Percentiles rank a stretch among this genome's conserved stretches.
phyloP scores from a whole-genome alignment of 2,329 filamentous ascomycete species.

The Pseudogymnoascus sp. region DNA sequence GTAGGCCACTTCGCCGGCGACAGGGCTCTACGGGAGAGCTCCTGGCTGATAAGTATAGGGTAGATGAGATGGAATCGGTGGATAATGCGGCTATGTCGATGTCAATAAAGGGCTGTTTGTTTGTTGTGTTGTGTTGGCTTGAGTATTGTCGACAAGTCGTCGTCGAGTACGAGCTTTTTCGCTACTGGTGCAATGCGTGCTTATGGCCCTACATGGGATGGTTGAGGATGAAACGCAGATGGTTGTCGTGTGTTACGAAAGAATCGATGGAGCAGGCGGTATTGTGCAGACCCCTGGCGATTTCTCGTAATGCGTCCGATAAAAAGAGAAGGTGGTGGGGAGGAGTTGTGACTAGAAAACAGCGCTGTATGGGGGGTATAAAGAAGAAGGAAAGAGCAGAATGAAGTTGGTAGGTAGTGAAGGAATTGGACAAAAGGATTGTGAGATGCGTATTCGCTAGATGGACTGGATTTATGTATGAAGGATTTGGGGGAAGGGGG shows the following conservation, averaged over 20 bases:
- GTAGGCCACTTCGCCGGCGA: slow-evolving; percentile 39
- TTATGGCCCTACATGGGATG: background rate
- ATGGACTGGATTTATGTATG: background rate
- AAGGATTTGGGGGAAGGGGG: background rate
- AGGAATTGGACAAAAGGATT: background rate
- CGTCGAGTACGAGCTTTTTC: background rate
- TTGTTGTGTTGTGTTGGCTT: background rate
- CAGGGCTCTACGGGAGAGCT: background rate
- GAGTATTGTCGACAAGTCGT: background rate
- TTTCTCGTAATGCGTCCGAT: slow-evolving; percentile 6
- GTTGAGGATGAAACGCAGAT: slow-evolving; percentile 1
- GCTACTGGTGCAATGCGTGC: background rate
- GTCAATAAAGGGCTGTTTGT: background rate
- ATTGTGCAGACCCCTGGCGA: slow-evolving; percentile 19
- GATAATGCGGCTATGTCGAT: background rate
- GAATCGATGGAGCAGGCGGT: slow-evolving; percentile 16
- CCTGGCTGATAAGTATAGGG: background rate
- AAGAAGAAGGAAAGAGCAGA: background rate
- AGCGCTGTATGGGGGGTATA: background rate
- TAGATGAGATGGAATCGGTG: background rate
- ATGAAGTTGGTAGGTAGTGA: background rate
- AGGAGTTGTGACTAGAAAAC: background rate
- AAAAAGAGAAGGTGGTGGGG: background rate
- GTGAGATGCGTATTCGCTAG: background rate
- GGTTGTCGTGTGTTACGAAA: slow-evolving; percentile 8